These are phyloP conservation scores for Vigna trinervia DNA, from an alignment of 306 rosid genomes.

Conservation along the genomic window DNA sequence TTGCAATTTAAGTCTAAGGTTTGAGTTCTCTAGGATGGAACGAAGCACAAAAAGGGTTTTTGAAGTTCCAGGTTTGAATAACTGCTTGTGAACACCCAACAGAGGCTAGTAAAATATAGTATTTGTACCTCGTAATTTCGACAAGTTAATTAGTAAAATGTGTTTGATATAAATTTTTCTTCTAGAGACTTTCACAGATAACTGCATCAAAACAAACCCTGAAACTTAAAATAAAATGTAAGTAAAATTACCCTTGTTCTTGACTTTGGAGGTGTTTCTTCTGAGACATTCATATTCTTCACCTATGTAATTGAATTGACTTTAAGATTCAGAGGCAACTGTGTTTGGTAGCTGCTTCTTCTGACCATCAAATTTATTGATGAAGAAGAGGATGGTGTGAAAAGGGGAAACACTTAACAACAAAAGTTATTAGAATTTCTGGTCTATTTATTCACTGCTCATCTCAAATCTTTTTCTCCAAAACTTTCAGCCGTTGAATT, in stretches of 20 bases:
- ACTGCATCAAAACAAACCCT: no score
- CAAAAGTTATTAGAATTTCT: neutral
- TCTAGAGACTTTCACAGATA: no score
- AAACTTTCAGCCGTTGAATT: neutral
- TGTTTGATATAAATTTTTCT: no score
- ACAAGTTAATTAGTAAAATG: no score
- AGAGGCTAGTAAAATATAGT: neutral
- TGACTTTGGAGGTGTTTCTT: neutral
- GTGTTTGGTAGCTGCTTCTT: slow-evolving; percentile 38
- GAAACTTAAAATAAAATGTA: no score
- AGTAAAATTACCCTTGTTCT: no score
- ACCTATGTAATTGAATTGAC: slow-evolving; percentile 11
- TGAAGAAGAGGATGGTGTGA: neutral
- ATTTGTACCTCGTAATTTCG: neutral
- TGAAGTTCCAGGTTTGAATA: slow-evolving; percentile 57
- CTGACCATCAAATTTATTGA: slow-evolving; percentile 29
- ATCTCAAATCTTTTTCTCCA: slow-evolving; percentile 1
- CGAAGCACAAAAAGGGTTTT: slow-evolving; percentile 43
- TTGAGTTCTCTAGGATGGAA: slow-evolving; percentile 48
- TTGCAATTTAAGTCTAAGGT: slow-evolving; percentile 20
- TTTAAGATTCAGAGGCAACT: slow-evolving; percentile 30
- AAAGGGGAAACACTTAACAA: neutral
- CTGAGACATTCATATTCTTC: slow-evolving; percentile 11
- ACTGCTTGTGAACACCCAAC: neutral
- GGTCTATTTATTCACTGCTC: neutral